Base-by-base conservation (phyloP, 164 flowering plant species). In the Malania oleifera region DNA sequence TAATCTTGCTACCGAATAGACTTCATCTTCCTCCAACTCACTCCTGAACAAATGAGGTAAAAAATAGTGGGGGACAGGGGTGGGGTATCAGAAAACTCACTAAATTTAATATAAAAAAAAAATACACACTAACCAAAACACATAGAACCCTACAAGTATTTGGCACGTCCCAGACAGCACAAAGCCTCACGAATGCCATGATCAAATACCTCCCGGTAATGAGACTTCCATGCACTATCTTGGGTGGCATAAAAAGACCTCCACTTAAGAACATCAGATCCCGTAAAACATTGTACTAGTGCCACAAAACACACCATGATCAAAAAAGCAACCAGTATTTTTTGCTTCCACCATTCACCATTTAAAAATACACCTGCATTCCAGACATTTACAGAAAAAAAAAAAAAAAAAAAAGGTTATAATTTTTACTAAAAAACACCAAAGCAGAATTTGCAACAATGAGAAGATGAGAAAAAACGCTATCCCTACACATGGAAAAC, bases 131-230 rank as follows among this genome's bases (percentile, higher is more conserved):
- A 50, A 54, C 27, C 18, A 70, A 22, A 50, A 37, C 11, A 35
- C 18, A 26, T 19, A 44, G 10, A 66, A 41, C 49, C 84, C 31
- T 83, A 86, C 96, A 85, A 59, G 84, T 87, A 89, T 70, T 83
- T 77, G 61, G 66, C 67, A 56, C 95, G 88, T 43, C 97, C 95
- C 57, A 86, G 57, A 70, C 97, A 89, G 76, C 97, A 89, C 70
- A 89, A 72, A 56, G 75, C 87, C 70, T 87, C 91, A 44, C 97
- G 89, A 67, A 89, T 80, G 54, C 91, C 91, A 76, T 80, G 75
- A 71, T 89, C 95, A 77, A 89, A 89, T 63, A 89, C 83, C 76
- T 89, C 97, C 35, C 67, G 63, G 67, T 89, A 89, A 68, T 89
- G 97, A 65, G 87, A 81, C 56, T 76, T 89, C 95, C 97, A 89